Conservation (phyloP, 306 rosid genomes). For the Quercus aquifolioides region DNA sequence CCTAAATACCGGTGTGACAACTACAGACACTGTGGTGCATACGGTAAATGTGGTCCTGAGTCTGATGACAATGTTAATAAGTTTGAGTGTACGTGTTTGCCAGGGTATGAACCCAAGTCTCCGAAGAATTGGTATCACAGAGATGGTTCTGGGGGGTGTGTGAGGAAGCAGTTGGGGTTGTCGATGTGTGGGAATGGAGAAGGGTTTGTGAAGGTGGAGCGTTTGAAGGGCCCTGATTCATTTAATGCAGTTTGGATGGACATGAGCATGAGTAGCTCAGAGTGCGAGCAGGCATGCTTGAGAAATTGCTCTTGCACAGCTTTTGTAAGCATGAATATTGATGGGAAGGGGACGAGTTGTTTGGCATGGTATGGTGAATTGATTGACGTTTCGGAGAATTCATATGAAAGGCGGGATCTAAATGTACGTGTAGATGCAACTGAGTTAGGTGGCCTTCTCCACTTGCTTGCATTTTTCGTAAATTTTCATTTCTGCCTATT, state of each 20-base stretch:
- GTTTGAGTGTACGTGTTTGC: not conserved
- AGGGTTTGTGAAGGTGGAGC: conserved; percentile 28
- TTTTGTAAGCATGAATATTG: conserved; percentile 16
- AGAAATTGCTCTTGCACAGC: conserved; percentile 33
- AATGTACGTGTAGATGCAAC: conserved; percentile 20
- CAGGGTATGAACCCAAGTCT: conserved; percentile 18
- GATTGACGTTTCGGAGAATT: conserved; percentile 19
- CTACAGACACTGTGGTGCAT: too few species aligned
- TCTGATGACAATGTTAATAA: too few species aligned
- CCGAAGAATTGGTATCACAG: conserved; percentile 3
- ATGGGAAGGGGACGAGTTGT: conserved; percentile 35
- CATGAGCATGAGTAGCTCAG: not conserved
- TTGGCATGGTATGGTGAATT: conserved; percentile 26
- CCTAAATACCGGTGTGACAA: too few species aligned
- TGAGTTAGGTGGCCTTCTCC: not conserved
- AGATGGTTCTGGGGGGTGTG: conserved; percentile 33
- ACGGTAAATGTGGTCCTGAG: too few species aligned
- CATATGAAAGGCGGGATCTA: conserved; percentile 5
- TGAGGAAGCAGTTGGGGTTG: not conserved
- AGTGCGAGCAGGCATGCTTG: conserved; percentile 17
- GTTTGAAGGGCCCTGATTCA: conserved; percentile 32
- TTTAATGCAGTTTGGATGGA: not conserved
- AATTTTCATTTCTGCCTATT: too few species aligned
- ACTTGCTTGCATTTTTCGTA: too few species aligned
- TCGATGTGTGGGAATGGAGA: conserved; percentile 37